Evolutionary conservation across 768 basidiomycete species (phyloP), one percentile per base, ranked within the genome.

Genomic region (Leucocoprinus birnbaumii): DNA sequence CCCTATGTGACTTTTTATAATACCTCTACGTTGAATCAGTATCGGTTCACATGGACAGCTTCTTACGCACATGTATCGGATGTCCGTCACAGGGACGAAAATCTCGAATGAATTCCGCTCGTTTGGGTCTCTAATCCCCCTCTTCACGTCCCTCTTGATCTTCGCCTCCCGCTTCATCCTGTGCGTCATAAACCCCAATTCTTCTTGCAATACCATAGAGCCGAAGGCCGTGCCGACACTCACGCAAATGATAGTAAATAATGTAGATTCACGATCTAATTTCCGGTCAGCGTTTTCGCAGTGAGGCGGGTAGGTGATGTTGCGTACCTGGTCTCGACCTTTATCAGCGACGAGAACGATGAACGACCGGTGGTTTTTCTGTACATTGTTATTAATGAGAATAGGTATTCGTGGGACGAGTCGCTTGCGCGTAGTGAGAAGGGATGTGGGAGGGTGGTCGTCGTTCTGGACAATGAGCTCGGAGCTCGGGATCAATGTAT

Each of bases 151-250:
- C 51, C 93, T 80, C 69, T 97, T 98, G 61, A 98, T 94, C 73
- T 95, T 98, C 25, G 87, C 90, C 70, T 98, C 96, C 47, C 94
- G 83, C 70, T 98, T 97, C 73, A 97, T 98, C 26, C 96, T 88
- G 71, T 98, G 95, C 60, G 83, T 94, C 8, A 94, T 94, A 66
- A 99, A 99, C 0, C 95, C 96, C 0, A 99, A 78, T 37, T 98
- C 67, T 98, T 98, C 74, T 97, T 98, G 79, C 98, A 99, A 63
- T 94, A 97, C 97, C 97, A 99, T 58, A 98, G 73, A 1, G 97
- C 94, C 6, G 89, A 91, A 2, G 94, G 94, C 14, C 94, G 79
- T 3, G 92, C 89, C 19, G 91, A 94, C 2, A 94, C 86, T 51
- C 89, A 80, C 13, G 90, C 89, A 68, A 98, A 94, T 0, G 94